Percentiles rank a stretch among this genome's conserved stretches.
phyloP scores from a whole-genome alignment of 1,139 yeast genomes.

The Candida neerlandica region DNA sequence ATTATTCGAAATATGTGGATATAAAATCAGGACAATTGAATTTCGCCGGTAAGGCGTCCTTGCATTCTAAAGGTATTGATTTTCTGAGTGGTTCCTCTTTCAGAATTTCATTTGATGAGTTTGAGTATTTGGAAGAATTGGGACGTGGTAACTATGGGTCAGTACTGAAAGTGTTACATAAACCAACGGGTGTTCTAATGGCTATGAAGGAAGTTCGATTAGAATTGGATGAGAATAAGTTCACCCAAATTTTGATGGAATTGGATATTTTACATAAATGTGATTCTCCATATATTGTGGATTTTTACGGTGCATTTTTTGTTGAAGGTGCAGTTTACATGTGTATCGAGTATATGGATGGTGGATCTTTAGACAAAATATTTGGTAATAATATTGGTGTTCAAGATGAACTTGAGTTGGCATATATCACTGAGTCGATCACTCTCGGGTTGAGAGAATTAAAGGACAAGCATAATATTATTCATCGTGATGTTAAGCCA shows the following conservation, averaged over 20 bases:
- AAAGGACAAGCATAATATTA: constrained; percentile 85
- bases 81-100: constrained; percentile 88
- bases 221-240: constrained; percentile 88
- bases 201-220: constrained; percentile 96
- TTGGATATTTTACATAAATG: constrained; percentile 91
- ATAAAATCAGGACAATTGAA: constrained; percentile 88
- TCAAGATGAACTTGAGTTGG: constrained; percentile 72
- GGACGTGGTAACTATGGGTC: constrained; percentile 97
- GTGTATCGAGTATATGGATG: constrained; percentile 99
- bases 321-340: constrained; percentile 97
- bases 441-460: constrained; percentile 81
- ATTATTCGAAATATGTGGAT: constrained; percentile 85
- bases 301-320: constrained; percentile 95
- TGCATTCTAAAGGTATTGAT: constrained; percentile 90
- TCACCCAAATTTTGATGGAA: constrained; percentile 94
- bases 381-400: constrained; percentile 74
- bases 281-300: constrained; percentile 86
- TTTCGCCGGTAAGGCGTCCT: constrained; percentile 90
- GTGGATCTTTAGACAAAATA: constrained; percentile 88
- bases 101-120: constrained; percentile 81
- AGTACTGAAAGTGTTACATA: constrained; percentile 87
- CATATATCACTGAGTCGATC: constrained; percentile 79
- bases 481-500: constrained; percentile 97
- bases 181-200: constrained; percentile 91
- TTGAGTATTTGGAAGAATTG: constrained; percentile 80